These are phyloP conservation scores for Alternaria brassicae DNA, from an alignment of 2,329 filamentous ascomycete genomes.

Conservation along the genomic window DNA sequence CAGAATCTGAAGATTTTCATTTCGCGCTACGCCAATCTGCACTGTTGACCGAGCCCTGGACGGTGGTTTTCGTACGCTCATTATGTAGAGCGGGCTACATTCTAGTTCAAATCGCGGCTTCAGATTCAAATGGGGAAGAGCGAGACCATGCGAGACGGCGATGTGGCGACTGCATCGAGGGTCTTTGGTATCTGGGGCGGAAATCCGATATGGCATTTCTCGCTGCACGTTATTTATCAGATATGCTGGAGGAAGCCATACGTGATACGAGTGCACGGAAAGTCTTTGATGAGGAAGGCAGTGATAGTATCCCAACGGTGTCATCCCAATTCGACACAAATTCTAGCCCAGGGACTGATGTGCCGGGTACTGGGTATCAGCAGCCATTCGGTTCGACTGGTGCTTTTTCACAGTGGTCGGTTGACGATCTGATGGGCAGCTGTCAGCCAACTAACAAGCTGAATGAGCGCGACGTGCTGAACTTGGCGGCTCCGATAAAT, in stretches of 20 bases:
- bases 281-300: background rate
- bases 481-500: background rate
- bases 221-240: constrained; percentile 45
- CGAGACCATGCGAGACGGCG: constrained; percentile 40
- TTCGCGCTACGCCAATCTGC: constrained; percentile 62
- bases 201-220: constrained; percentile 61
- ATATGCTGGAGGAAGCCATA: constrained; percentile 20
- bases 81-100: constrained; percentile 10
- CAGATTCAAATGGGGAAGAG: background rate
- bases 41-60: constrained; percentile 67
- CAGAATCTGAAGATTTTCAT: constrained; percentile 54
- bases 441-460: background rate
- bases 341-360: background rate
- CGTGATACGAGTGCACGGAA: background rate
- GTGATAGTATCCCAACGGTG: background rate
- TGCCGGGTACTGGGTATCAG: background rate
- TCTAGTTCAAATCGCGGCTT: constrained; percentile 21
- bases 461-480: background rate
- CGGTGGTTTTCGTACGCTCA: constrained; percentile 50
- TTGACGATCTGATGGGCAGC: background rate
- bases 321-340: background rate
- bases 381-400: background rate
- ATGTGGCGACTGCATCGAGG: constrained; percentile 59
- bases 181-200: constrained; percentile 61
- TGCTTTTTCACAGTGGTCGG: background rate